Base-by-base conservation (phyloP, 192 early-diverging fungal genomes). In the Linnemannia exigua region DNA sequence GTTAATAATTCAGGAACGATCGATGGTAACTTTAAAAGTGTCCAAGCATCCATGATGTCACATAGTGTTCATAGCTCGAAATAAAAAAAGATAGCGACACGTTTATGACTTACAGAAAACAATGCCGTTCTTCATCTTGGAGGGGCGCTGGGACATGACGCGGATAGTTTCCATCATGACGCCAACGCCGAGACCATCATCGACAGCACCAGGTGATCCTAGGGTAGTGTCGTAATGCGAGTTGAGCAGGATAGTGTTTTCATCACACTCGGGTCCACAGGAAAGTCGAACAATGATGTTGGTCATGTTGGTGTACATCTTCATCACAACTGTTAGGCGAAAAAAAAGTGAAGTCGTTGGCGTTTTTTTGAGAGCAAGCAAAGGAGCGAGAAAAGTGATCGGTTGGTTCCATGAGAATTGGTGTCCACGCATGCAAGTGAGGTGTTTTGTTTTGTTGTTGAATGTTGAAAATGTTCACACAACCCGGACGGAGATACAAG, bases 271-370 rank as follows among this genome's bases (percentile, higher is more conserved):
- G 17, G 91, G 90, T 28, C 90, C 91, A 75, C 95, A 95, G 11
- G 95, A 94, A 16, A 95, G 87, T 12, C 91, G 90, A 28, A 93
- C 95, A 72, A 95, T 87, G 58, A 95, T 89, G 86, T 95, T 95
- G 74, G 94, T 93, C 71, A 95, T 88, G 80, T 95, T 94, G 25
- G 88, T 89, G 74, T 95, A 95, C 50, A 89, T 87, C 87, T 95
- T 95, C 76, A 92, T 81, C 22, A 92, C 89, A 73, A 92, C 90
- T 92, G 74, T 51, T 67, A 52, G n/a, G 67, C 41, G 36, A 6
- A 67, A 25, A 4, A 69, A 33, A 19, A 35, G 51, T 31, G 22
- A 12, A 31, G 15, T 12, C 46, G 41, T 70, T 58, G 51, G 37
- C 36, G 37, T 20, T 69, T 20, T 41, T 50, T 61, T 58, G 47